A percentile compares a stretch with the other conserved stretches of the same genome.
These are phyloP conservation scores for Exobasidium rhododendri DNA, from an alignment of 1,284 basidiomycete species.

Conservation along the genomic window DNA sequence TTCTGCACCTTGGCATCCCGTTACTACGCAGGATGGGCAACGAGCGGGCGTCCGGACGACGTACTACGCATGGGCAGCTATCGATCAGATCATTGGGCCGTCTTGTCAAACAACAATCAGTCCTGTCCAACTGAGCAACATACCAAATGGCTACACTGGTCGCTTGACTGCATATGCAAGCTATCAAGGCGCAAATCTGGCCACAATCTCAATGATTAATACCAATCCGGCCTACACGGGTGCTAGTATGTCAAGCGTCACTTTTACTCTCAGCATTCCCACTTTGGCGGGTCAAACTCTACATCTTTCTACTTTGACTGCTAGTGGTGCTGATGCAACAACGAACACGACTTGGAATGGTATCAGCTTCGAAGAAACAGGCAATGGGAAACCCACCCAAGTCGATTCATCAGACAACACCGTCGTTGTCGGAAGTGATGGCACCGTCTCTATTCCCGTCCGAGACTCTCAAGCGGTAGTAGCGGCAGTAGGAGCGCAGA, in stretches of 20 bases:
- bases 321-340: constrained; percentile 30
- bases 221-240: constrained; percentile 23
- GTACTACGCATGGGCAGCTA: constrained; percentile 43
- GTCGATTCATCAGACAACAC: constrained; percentile 18
- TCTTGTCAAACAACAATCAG: constrained; percentile 31
- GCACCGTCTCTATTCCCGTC: constrained; percentile 28
- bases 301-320: constrained; percentile 29
- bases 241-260: background rate
- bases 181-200: constrained; percentile 25
- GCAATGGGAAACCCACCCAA: constrained; percentile 23
- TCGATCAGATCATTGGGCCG: constrained; percentile 36
- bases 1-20: constrained; percentile 35
- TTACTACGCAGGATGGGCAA: constrained; percentile 5
- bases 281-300: constrained; percentile 27
- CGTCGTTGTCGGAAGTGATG: constrained; percentile 15
- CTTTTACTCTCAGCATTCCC: constrained; percentile 27
- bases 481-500: constrained; percentile 22
- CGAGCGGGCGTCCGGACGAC: constrained; percentile 29
- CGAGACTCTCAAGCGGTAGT: constrained; percentile 38
- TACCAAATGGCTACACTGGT: constrained; percentile 25
- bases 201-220: constrained; percentile 36
- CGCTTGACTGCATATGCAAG: constrained; percentile 28
- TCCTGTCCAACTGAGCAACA: constrained; percentile 21
- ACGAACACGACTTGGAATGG: constrained; percentile 37
- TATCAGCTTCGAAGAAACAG: constrained; percentile 31